These are phyloP conservation scores for Mycotypha africana DNA, from an alignment of 371 early-diverging fungal species.

Conservation along the genomic window DNA sequence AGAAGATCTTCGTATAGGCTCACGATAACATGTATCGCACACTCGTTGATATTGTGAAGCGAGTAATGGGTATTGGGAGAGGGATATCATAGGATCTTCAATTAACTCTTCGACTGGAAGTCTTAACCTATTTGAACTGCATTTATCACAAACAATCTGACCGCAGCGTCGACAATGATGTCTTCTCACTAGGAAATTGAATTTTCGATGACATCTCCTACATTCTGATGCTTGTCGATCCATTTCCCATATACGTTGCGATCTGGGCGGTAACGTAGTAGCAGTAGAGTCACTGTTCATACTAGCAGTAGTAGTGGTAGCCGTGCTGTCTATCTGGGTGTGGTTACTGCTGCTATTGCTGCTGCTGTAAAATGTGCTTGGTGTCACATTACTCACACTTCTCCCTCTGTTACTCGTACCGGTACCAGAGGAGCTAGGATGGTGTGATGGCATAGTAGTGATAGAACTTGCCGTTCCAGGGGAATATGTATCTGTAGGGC, in stretches of 20 bases:
- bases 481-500: too few relatives aligned
- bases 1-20: constrained; percentile 17
- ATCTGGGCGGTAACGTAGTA: constrained; percentile 6
- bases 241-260: constrained; percentile 54
- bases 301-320: background rate
- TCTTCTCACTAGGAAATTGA: constrained; percentile 59
- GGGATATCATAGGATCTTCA: constrained; percentile 38
- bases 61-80: constrained; percentile 28
- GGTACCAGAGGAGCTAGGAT: too few relatives aligned
- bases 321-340: too few relatives aligned
- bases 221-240: constrained; percentile 61
- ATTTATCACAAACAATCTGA: constrained; percentile 66
- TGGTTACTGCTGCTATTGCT: constrained; percentile 8
- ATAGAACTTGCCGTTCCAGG: too few relatives aligned
- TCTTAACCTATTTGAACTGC: constrained; percentile 44
- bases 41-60: constrained; percentile 42
- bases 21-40: constrained; percentile 34
- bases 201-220: constrained; percentile 54
- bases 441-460: too few relatives aligned
- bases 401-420: too few relatives aligned
- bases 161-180: constrained; percentile 81
- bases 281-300: background rate
- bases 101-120: constrained; percentile 30
- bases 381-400: background rate
- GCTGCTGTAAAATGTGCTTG: background rate